These are phyloP conservation scores for Fraxinus latifolia DNA, from an alignment of 305 asterid species.

Conservation along the genomic window DNA sequence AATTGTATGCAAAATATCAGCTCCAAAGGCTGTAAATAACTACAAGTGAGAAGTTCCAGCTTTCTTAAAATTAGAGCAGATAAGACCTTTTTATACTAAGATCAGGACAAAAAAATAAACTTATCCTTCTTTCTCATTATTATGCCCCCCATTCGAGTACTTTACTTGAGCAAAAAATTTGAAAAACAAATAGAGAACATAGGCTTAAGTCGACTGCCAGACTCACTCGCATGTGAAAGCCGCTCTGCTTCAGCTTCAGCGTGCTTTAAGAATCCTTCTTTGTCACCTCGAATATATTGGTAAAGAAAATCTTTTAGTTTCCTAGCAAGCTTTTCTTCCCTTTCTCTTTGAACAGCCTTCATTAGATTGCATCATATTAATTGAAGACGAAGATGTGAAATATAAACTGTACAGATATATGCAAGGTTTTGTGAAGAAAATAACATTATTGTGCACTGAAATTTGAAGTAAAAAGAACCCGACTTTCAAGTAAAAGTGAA, in stretches of 20 bases:
- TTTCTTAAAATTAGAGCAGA: background rate
- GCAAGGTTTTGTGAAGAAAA: background rate
- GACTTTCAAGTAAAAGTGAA: background rate
- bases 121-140: background rate
- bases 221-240: constrained; percentile 67
- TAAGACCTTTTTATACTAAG: background rate
- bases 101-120: background rate
- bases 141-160: background rate
- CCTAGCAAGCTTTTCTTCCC: constrained; percentile 82
- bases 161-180: background rate
- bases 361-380: constrained; percentile 8
- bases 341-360: constrained; percentile 80
- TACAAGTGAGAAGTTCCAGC: background rate
- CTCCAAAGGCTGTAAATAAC: constrained; percentile 60
- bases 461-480: background rate
- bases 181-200: background rate
- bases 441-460: background rate
- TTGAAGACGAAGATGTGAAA: background rate
- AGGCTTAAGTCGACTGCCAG: background rate
- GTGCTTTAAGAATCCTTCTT: constrained; percentile 52
- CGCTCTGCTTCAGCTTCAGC: constrained; percentile 83
- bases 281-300: constrained; percentile 67
- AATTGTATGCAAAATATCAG: constrained; percentile 64
- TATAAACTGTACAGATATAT: constrained; percentile 36
- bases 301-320: constrained; percentile 58